Conservation (phyloP, 805 yeast genomes). For the Cyberlindnera bimundalis region DNA sequence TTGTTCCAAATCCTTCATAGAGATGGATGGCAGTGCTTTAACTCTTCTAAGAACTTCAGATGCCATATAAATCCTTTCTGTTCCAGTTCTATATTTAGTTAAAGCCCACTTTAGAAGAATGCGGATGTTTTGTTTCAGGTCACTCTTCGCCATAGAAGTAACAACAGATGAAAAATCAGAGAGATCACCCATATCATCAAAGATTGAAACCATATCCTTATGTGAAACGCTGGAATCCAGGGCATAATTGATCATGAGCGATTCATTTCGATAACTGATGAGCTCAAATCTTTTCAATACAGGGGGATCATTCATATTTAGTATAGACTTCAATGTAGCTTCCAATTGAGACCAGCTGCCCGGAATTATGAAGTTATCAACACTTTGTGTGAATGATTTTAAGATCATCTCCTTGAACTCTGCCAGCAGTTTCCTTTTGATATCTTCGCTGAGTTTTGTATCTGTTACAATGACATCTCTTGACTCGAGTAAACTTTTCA, state of each 20-base stretch:
- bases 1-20: slow-evolving; percentile 35
- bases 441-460: slow-evolving; percentile 32
- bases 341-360: slow-evolving; percentile 56
- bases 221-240: slow-evolving; percentile 20
- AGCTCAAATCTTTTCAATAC: slow-evolving; percentile 50
- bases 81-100: slow-evolving; percentile 26
- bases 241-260: slow-evolving; percentile 52
- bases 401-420: slow-evolving; percentile 29
- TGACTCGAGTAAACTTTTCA: slow-evolving; percentile 33
- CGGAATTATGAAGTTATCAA: slow-evolving; percentile 62
- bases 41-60: slow-evolving; percentile 17
- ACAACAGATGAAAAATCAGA: slow-evolving; percentile 32
- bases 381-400: slow-evolving; percentile 31
- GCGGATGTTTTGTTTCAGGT: slow-evolving; percentile 37
- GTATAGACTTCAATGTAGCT: slow-evolving; percentile 41
- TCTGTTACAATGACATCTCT: slow-evolving; percentile 36
- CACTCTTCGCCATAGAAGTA: slow-evolving; percentile 23
- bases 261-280: slow-evolving; percentile 66
- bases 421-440: slow-evolving; percentile 25
- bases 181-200: slow-evolving; percentile 34
- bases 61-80: slow-evolving; percentile 15
- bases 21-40: slow-evolving; percentile 15
- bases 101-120: slow-evolving; percentile 39
- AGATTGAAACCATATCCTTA: slow-evolving; percentile 31
- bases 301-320: slow-evolving; percentile 32